Conservation (phyloP, 2,329 filamentous ascomycete species). For the Exophiala sp. region DNA sequence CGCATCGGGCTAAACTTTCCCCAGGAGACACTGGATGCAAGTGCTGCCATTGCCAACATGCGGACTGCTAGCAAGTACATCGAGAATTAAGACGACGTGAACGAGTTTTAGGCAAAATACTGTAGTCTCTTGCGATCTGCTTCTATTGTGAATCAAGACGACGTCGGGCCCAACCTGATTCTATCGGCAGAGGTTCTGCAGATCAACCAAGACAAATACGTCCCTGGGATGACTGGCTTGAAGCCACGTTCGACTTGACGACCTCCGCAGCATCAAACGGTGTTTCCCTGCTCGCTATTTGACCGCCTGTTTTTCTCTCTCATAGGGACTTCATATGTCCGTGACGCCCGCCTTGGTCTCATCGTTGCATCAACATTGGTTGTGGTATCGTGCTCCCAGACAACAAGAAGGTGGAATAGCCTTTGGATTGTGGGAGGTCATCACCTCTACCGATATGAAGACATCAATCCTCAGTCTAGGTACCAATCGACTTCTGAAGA, state of each 20-base stretch:
- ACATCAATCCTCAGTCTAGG: too few relatives aligned
- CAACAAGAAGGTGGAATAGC: too few relatives aligned
- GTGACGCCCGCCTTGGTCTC: too few relatives aligned
- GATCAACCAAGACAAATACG: neutral
- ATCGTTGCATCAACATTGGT: too few relatives aligned
- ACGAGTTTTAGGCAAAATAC: neutral
- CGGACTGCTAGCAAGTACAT: neutral
- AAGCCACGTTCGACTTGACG: neutral
- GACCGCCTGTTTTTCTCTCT: too few relatives aligned
- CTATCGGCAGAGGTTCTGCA: neutral
- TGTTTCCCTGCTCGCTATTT: too few relatives aligned
- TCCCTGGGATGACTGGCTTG: neutral
- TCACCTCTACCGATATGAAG: too few relatives aligned
- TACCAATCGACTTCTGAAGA: too few relatives aligned
- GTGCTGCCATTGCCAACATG: neutral
- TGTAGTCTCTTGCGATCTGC: neutral
- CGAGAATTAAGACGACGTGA: neutral
- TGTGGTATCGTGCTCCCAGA: too few relatives aligned
- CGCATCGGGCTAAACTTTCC: neutral
- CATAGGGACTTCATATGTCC: too few relatives aligned
- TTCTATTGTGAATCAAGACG: neutral
- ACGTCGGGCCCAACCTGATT: neutral
- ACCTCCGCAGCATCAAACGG: too few relatives aligned
- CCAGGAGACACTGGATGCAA: neutral
- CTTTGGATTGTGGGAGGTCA: too few relatives aligned